A percentile compares a stretch with the other conserved stretches of the same genome.
phyloP scores from a whole-genome alignment of 1,284 basidiomycete genomes.

The Amylostereum areolatum region DNA sequence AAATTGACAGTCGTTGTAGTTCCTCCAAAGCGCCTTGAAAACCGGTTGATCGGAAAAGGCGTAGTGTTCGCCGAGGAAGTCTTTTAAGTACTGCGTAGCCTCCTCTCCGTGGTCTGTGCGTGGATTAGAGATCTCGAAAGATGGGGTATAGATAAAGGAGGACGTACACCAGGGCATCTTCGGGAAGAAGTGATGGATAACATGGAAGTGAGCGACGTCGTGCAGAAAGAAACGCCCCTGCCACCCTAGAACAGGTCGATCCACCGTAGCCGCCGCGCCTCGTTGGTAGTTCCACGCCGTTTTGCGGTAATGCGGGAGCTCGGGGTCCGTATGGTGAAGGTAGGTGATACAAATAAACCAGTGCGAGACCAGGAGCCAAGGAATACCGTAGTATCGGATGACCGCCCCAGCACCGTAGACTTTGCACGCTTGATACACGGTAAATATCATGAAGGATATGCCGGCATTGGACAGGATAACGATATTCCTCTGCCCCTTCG shows the following conservation, averaged over 20 bases:
- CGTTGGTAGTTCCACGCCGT: conserved; percentile 49
- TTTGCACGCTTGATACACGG: no score
- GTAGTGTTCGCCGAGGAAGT: conserved; percentile 50
- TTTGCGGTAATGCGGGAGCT: conserved; percentile 52
- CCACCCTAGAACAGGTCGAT: conserved; percentile 50
- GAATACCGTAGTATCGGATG: conserved; percentile 50
- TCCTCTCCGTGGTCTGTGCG: conserved; percentile 37
- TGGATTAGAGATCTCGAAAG: no score
- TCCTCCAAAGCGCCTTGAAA: conserved; percentile 51
- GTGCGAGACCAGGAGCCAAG: conserved; percentile 51
- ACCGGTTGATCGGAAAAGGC: conserved; percentile 38
- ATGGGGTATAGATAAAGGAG: neutral
- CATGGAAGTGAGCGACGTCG: conserved; percentile 40
- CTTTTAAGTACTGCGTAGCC: conserved; percentile 45
- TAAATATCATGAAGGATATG: conserved; percentile 36
- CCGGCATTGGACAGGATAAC: conserved; percentile 53
- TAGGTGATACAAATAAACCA: conserved; percentile 58
- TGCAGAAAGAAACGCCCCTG: conserved; percentile 38
- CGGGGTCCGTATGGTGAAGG: conserved; percentile 47
- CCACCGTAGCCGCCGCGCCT: conserved; percentile 60
- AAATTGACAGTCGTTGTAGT: conserved; percentile 59
- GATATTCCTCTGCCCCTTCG: conserved; percentile 40
- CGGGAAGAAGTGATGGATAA: conserved; percentile 31
- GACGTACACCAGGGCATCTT: conserved; percentile 28
- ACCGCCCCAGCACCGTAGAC: conserved; percentile 30